Conservation (phyloP, 2,329 filamentous ascomycete species). For the Neofusicoccum laricinum region DNA sequence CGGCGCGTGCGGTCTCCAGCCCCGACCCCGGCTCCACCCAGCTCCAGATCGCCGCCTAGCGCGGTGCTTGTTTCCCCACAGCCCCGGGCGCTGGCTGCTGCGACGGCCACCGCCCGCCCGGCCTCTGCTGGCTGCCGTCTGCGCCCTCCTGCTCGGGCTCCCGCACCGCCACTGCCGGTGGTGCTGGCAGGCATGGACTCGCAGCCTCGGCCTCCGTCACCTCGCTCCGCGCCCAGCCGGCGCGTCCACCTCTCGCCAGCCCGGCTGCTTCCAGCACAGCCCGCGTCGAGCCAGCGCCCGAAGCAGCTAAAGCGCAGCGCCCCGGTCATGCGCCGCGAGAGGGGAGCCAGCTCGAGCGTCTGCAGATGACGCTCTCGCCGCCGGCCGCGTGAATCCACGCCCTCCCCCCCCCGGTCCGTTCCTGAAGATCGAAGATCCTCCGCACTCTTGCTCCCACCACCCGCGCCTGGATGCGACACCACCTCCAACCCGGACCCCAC, state of each 20-base stretch:
- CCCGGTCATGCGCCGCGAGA: neutral
- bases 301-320: neutral
- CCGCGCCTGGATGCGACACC: neutral
- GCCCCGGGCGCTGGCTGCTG: neutral
- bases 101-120: neutral
- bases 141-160: neutral
- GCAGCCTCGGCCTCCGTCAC: neutral
- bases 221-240: neutral
- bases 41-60: neutral
- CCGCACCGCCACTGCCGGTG: too few species aligned
- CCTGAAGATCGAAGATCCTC: constrained; percentile 11
- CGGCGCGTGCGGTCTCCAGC: too few species aligned
- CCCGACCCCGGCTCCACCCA: too few species aligned
- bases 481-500: neutral
- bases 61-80: constrained; percentile 1
- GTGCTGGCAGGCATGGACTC: too few species aligned
- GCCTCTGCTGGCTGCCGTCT: neutral
- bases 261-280: neutral
- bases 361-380: neutral
- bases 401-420: neutral
- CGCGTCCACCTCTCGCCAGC: neutral
- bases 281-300: neutral
- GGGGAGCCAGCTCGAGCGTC: neutral
- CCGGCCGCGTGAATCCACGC: neutral
- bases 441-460: neutral